Conservation (phyloP, 176 grass and related monocot species). For the Avena atlantica region DNA sequence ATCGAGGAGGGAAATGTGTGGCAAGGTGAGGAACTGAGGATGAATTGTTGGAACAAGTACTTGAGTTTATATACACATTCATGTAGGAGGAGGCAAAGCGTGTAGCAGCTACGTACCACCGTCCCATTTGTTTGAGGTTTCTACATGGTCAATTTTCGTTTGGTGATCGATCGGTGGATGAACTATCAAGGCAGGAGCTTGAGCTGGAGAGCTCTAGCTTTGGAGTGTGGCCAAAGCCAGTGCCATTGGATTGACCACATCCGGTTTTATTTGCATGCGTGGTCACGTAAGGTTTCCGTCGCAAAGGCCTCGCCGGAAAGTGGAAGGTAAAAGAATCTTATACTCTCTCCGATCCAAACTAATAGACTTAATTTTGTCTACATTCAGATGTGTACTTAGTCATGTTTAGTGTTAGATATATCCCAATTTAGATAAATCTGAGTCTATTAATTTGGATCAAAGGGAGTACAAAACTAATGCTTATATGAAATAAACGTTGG, state of each 20-base stretch:
- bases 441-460: too few species aligned
- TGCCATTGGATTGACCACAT: not conserved
- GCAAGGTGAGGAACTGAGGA: not conserved
- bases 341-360: too few species aligned
- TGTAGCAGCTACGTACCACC: constrained; percentile 7
- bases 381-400: too few species aligned
- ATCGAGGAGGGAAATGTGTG: not conserved
- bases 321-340: too few species aligned
- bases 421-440: too few species aligned
- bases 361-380: too few species aligned
- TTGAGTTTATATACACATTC: constrained; percentile 16
- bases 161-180: constrained; percentile 25
- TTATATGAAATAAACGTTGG: too few species aligned
- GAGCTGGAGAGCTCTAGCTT: constrained; percentile 21
- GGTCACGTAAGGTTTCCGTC: not conserved
- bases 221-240: constrained; percentile 25
- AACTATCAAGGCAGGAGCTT: constrained; percentile 21
- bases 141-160: constrained; percentile 31
- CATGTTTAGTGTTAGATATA: too few species aligned
- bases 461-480: too few species aligned
- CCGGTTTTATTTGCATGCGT: not conserved
- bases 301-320: not conserved
- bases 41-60: not conserved
- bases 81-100: not conserved
- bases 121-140: constrained; percentile 15